Evolutionary conservation across 805 yeast genomes (phyloP), one percentile per base, ranked within the genome.

Genomic region (Lachancea cidri): DNA sequence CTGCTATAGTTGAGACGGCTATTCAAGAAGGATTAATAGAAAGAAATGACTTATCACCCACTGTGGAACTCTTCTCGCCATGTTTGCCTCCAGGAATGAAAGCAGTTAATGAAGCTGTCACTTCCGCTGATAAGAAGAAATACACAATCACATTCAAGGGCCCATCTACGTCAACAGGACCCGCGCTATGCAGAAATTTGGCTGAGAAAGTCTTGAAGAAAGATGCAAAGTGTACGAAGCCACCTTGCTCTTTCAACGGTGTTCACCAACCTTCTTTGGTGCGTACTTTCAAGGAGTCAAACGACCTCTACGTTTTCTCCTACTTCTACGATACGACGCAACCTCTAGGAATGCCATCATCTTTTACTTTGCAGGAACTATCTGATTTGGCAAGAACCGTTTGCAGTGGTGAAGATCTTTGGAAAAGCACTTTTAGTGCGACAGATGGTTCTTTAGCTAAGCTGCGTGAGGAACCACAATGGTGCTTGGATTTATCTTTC

Each of bases 231-330:
- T 93, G 99, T 72, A 60, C 70, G 1, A 58, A 71, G 25, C 76
- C 78, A 44, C 94, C 98, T 41, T 93, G 99, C 65, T 86, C 97
- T 2, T 93, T 93, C 75, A 87, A 91, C 60, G 98, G 99, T 58
- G 84, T 88, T 38, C 95, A 94, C 65, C 98, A 93, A 70, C 99
- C 99, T 6, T 84, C 95, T 3, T 71, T 93, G 55, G 78, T 78
- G 34, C 77, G 73, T 47, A 80, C 95, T 13, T 93, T 93, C 74
- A 74, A 79, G 40, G 70, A 70, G 41, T 64, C 77, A 24, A 75
- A 81, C 31, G 98, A 93, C 57, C 73, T 93, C 76, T 93, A 72
- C 65, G 79, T 93, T 33, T 88, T 94, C 68, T 91, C 98, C 8
- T 93, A 79, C 72, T 93, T 93, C 68, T 94, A 87, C 68, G 99